Evolutionary conservation across 352 stramenopile genomes (phyloP), one percentile per base, ranked within the genome.

Genomic region (Pythium oligandrum): DNA sequence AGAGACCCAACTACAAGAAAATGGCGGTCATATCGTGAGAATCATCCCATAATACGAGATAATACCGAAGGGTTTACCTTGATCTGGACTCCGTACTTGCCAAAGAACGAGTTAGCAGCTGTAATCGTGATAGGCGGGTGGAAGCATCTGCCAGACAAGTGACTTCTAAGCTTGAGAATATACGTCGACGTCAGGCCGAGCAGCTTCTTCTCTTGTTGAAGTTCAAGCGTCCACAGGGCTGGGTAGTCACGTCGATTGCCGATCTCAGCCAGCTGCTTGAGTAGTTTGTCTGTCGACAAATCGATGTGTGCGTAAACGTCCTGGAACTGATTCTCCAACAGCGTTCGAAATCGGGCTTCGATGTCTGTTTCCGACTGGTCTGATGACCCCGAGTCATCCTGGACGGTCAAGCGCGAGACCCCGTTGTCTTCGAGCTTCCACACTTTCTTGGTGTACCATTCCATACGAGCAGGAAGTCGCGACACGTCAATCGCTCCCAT

Each of bases 101-200:
- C 42, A 33, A 62, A 56, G 12, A 62, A 12, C 31, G 33, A 17
- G 10, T 46, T 45, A 6, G 31, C 3, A 3, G 56, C 55, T 7
- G 2, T 47, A 0, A 62, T 46, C 5, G 33, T 34, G 35, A 56
- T 62, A 1, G 55, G 55, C 8, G 37, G 5, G 8, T 62, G 55
- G 32, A 40, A 56, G 42, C 55, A 62, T 36, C 33, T 37, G 2
- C 55, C 55, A n/a, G 40, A 53, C 10, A 62, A 32, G 30, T 56
- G 12, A 12, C 55, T 56, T 7, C 42, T 38, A 4, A 62, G 30
- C 11, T 44, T 6, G 0, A 62, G 34, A 47, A 48, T 48, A 35
- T 53, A 62, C 2, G 35, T 31, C 1, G 45, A 4, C 8, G 17
- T 5, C 17, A 26, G 17, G 17, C 17, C 17, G 4, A 39, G 8